Base-by-base conservation (phyloP, 345 rosid genomes). In the Brassica rapa region DNA sequence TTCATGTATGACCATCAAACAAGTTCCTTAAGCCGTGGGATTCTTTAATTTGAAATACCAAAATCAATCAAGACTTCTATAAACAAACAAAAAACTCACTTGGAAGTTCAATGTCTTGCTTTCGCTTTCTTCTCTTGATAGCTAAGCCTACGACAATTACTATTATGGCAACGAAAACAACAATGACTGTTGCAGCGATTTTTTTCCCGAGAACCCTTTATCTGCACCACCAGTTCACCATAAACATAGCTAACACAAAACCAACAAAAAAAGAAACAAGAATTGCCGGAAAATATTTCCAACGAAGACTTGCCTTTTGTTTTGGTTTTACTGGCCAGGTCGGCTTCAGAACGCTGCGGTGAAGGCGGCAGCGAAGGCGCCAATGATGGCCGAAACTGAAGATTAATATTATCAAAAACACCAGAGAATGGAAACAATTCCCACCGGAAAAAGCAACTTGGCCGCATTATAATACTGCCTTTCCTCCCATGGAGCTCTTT, bases 361-460 rank as follows among this genome's bases (percentile, higher is more conserved):
- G 55, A 37, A 32, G 63, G 77, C 1, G 51, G 29, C 2, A 4
- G 32, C 6, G 70, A 32, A 32, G 29, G 51, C 9, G 33, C 16
- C 4, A 1, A 1, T 49, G 72, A 25, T 9, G 62, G 30, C n/a
- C 14, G 14, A 66, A 29, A 1, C 0, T 3, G 19, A 23, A 2
- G 3, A 29, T 59, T 5, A 76, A 60, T 51, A 27, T 69, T 1
- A 61, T 80, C 78, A 16, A 74, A 63, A 80, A 71, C 83, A 60
- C 63, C 76, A 14, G 14, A 14, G 68, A 75, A 80, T 29, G 53
- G 4, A 56, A 39, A 75, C 15, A 80, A 32, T 12, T 80, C 83
- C 83, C 83, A 80, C 70, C 82, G 69, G 74, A 73, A 73, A 62
- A 66, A 67, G 24, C 78, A 79, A 15, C 73, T 79, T 10, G 78